Evolutionary conservation across 768 basidiomycete species (phyloP).

Genomic region (Lepiota venenata): DNA sequence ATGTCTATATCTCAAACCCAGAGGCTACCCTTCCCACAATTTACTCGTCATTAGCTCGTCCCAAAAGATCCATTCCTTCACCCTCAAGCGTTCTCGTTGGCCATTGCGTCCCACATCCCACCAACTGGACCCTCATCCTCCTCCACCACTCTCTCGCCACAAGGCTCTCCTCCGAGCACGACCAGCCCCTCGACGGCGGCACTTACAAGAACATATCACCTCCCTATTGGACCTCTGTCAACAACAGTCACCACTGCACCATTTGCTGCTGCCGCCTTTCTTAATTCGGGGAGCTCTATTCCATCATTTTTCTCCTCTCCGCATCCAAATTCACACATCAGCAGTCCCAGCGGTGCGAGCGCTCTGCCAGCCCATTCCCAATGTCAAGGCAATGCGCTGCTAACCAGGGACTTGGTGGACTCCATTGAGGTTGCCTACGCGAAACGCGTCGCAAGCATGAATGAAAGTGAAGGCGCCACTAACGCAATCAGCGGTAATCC

Average conservation of each 20-base stretch:
- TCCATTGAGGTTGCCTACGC: slow-evolving; percentile 47
- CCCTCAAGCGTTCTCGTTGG: slow-evolving; percentile 52
- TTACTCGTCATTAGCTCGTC: slow-evolving; percentile 25
- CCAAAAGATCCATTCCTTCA: slow-evolving; percentile 82
- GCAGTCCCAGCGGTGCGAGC: slow-evolving; percentile 12
- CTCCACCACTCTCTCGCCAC: slow-evolving; percentile 16
- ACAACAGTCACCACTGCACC: slow-evolving; percentile 15
- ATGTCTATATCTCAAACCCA: not conserved
- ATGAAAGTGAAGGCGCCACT: not conserved
- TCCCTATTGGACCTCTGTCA: slow-evolving; percentile 17
- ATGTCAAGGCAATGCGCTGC: slow-evolving; percentile 19
- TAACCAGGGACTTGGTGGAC: slow-evolving; percentile 45
- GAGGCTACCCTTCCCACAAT: not conserved
- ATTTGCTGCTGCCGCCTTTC: slow-evolving; percentile 11
- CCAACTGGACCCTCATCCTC: slow-evolving; percentile 17
- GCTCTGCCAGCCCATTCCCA: slow-evolving; percentile 15
- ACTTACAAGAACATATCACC: slow-evolving; percentile 3
- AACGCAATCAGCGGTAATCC: not conserved
- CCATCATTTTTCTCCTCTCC: not conserved
- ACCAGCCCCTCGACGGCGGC: slow-evolving; percentile 18
- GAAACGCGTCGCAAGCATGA: slow-evolving; percentile 14
- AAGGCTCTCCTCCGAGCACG: slow-evolving; percentile 17
- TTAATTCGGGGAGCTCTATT: not conserved
- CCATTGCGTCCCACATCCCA: slow-evolving; percentile 38
- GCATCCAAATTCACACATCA: slow-evolving; percentile 13